Base-by-base conservation (phyloP, 176 grass and related monocot species). In the Oryza officinalis region DNA sequence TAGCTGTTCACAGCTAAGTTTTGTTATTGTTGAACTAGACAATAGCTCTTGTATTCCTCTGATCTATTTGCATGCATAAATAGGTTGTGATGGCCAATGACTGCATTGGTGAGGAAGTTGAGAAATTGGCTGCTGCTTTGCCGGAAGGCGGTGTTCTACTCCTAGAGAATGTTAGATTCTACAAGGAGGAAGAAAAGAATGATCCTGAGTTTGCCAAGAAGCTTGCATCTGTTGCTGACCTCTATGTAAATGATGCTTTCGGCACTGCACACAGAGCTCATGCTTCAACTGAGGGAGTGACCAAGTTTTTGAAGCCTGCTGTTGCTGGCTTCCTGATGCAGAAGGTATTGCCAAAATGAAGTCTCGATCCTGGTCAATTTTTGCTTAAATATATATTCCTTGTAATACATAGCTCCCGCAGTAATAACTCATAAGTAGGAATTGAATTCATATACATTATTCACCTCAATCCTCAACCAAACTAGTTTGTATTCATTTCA, bases 241-340 rank as follows among this genome's bases (percentile, higher is more conserved):
- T 98, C 32, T 98, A 95, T 85, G 96, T 98, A 43, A 98, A 98
- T 72, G 96, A 98, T 27, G 96, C 96, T 41, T 98, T 98, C 0
- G 91, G 93, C 63, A 92, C 91, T 30, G 96, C 96, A 2, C 96
- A 98, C 72, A 95, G 96, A 77, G 93, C 96, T 30, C 93, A 98
- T 80, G 96, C 96, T 82, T 95, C 92, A 40, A 98, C 93, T 0
- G 91, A 98, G 93, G 96, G 96, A 28, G 96, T 98, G 65, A 83
- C 96, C 69, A 98, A 95, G 80, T 98, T 83, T 86, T 71, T 98
- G 75, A 98, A 82, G 87, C 96, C 93, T 57, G 67, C 93, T 67
- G 96, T 98, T 88, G 93, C 96, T 88, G 96, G 96, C 8, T 98
- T 98, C 93, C 96, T 98, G 66, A 98, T 98, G 96, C 96, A 98